Conservation (phyloP, 2,329 filamentous ascomycete genomes). For the Hypoxylon sp. region DNA sequence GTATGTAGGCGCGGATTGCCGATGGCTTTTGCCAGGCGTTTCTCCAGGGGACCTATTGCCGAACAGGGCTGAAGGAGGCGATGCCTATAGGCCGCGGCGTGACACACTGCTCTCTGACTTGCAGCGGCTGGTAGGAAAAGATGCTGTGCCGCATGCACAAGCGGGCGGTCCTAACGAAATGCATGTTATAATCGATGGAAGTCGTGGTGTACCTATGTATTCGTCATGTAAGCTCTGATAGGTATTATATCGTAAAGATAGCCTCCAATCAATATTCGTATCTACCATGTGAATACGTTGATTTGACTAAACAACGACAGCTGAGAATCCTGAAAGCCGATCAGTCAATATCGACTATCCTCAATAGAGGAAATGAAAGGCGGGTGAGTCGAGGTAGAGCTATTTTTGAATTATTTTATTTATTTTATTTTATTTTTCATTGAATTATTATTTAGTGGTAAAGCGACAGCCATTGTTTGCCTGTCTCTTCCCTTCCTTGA, state of each 20-base stretch:
- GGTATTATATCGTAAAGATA: constrained; percentile 11
- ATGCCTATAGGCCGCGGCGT: constrained; percentile 32
- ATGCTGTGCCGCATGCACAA: constrained; percentile 34
- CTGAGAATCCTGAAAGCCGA: constrained; percentile 24
- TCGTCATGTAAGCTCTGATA: constrained; percentile 23
- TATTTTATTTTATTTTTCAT: constrained; percentile 10
- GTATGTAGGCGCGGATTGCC: constrained; percentile 21
- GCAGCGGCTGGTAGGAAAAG: constrained; percentile 27
- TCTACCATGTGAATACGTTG: constrained; percentile 1
- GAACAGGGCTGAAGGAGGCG: constrained; percentile 44
- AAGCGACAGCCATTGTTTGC: not conserved
- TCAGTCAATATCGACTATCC: constrained; percentile 6
- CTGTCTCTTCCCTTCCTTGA: not conserved
- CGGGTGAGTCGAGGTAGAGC: constrained; percentile 4
- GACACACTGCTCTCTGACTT: constrained; percentile 32
- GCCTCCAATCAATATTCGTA: constrained; percentile 14
- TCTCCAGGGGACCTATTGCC: constrained; percentile 32
- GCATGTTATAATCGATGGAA: constrained; percentile 20
- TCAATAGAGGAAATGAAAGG: constrained; percentile 16
- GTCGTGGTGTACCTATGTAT: constrained; percentile 8
- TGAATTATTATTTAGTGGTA: constrained; percentile 7
- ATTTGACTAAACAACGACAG: constrained; percentile 24
- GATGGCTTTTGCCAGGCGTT: constrained; percentile 16
- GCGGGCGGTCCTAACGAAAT: constrained; percentile 24
- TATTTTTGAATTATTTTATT: constrained; percentile 7